Evolutionary conservation across 2,329 filamentous ascomycete genomes (phyloP), one percentile per base, ranked within the genome.

Genomic region (Saccharata proteae): DNA sequence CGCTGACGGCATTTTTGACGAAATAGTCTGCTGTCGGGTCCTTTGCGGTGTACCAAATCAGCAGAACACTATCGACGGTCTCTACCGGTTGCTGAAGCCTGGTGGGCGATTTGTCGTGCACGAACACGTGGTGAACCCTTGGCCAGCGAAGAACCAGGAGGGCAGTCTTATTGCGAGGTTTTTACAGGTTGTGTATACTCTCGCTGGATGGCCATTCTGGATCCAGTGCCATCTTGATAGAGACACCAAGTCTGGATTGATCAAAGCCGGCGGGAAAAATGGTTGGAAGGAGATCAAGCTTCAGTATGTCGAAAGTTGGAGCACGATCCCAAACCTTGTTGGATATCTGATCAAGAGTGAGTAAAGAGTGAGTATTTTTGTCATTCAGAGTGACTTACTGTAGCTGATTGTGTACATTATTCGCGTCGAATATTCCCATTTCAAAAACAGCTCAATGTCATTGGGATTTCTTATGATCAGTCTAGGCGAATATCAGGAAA

Each of bases 111-210:
- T 74, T 51, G 49, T 74, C 12, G 52, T 73, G 16, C 64, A 59
- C 30, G 70, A 74, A 46, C 70, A 74, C 51, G 62, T 71, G 9
- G 58, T 52, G 15, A 71, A 69, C 41, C 59, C 62, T 2, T 69
- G 64, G 61, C 45, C 48, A 30, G 56, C 49, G n/a, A 51, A 52
- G 25, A 24, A 35, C 28, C n/a, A 17, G 17, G 32, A 23, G 3
- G 67, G 64, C 5, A 62, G 57, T 20, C 9, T 63, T 8, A 5
- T 61, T 9, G 64, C 57, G n/a, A 46, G 62, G 13, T 8, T 56
- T 11, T 43, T 62, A 42, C 69, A 74, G 48, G 39, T 52, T 8
- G 38, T 65, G 9, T 69, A 60, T 45, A 53, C 51, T 17, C 18
- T 54, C 3, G 26, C 64, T 3, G 62, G 65, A 4, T 73, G 67